phyloP scores from a whole-genome alignment of 129 eudicot species.

The Saussurea involucrata region DNA sequence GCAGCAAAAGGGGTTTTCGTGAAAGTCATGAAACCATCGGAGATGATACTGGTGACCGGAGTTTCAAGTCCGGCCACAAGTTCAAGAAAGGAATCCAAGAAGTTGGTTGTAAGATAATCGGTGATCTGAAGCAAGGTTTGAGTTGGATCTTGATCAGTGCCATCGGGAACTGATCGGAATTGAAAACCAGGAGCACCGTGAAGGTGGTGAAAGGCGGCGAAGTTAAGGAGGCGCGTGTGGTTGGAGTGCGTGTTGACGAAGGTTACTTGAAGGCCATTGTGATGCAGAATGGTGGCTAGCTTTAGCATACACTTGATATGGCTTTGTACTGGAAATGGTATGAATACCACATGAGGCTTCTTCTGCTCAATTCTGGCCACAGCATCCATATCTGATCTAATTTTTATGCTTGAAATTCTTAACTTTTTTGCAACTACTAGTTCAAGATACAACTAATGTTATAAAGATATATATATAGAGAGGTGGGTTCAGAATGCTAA shows the following conservation, averaged over 20 bases:
- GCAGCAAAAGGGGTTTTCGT: too few species aligned
- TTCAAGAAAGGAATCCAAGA: too few species aligned
- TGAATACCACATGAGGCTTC: slow-evolving; percentile 35
- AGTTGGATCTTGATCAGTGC: not conserved
- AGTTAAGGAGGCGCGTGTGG: slow-evolving; percentile 14
- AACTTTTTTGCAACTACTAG: too few species aligned
- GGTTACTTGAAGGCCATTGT: slow-evolving; percentile 34
- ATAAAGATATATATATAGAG: too few species aligned
- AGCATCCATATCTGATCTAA: slow-evolving; percentile 16
- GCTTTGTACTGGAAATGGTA: slow-evolving; percentile 56
- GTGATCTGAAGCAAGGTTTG: not conserved
- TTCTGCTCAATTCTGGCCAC: not conserved
- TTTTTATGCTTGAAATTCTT: too few species aligned
- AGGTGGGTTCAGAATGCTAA: too few species aligned
- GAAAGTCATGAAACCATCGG: slow-evolving; percentile 18
- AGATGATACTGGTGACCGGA: slow-evolving; percentile 26
- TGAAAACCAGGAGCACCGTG: slow-evolving; percentile 14
- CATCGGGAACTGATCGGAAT: slow-evolving; percentile 26
- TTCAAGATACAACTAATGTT: too few species aligned
- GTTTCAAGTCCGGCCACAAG: not conserved
- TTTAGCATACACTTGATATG: slow-evolving; percentile 49
- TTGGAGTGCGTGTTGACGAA: slow-evolving; percentile 24
- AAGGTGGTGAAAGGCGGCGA: not conserved
- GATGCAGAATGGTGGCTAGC: slow-evolving; percentile 42
- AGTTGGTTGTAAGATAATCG: slow-evolving; percentile 1